phyloP scores from a whole-genome alignment of 2,329 filamentous ascomycete genomes.

The Exophiala alcalophila region DNA sequence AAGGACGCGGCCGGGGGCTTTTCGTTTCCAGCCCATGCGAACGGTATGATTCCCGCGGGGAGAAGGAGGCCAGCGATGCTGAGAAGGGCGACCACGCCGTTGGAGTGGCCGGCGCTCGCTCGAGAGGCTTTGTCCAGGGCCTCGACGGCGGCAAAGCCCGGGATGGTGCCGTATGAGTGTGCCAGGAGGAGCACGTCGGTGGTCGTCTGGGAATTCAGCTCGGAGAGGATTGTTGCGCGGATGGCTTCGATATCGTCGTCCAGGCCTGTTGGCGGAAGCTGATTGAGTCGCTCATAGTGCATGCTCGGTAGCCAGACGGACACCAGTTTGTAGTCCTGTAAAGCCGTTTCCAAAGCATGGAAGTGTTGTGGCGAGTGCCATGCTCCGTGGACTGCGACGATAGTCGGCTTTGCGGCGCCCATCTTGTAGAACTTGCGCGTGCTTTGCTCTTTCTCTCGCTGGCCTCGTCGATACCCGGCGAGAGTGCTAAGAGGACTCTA shows the following conservation, averaged over 20 bases:
- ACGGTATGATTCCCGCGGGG: background rate
- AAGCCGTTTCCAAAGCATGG: background rate
- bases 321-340: conserved; percentile 4
- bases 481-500: no score
- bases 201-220: background rate
- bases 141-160: conserved; percentile 1
- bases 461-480: no score
- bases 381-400: conserved; percentile 10
- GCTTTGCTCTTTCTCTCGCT: no score
- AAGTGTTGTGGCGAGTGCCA: conserved; percentile 12
- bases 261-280: background rate
- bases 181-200: conserved; percentile 5
- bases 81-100: conserved; percentile 3
- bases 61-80: conserved; percentile 6
- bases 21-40: conserved; percentile 1
- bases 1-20: conserved; percentile 1
- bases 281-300: background rate
- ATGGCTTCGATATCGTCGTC: conserved; percentile 5
- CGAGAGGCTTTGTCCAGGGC: conserved; percentile 8
- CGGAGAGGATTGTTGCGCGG: background rate
- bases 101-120: background rate
- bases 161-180: conserved; percentile 7
- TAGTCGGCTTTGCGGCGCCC: conserved; percentile 4
- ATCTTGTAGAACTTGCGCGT: no score
- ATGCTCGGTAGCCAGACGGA: conserved; percentile 2